Base-by-base conservation (phyloP, 352 stramenopile genomes). In the Aphanomyces cochlioides region DNA sequence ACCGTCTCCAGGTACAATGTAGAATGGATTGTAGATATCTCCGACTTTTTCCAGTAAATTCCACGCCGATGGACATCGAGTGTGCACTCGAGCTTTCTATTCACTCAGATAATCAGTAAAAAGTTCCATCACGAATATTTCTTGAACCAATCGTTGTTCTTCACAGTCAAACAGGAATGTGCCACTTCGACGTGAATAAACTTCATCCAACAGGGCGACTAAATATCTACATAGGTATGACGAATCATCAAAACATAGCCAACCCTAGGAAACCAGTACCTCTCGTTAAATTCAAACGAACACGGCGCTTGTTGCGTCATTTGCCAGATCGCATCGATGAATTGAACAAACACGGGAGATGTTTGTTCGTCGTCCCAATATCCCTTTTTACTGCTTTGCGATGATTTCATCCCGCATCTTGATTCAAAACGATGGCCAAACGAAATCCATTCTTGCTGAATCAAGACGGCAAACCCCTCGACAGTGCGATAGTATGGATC, bases 371-470 rank as follows among this genome's bases (percentile, higher is more conserved):
- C 96, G 67, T 98, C 95, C 80, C 86, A 93, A 59, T 98, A 97
- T 63, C 50, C 45, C 37, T 64, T 65, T 50, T 71, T 50, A 57
- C 54, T 54, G 28, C 28, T 28, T 28, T 28, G 28, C 38, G 77
- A 77, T 39, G 80, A 79, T 10, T 85, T 80, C 73, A 93, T 78
- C 7, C 90, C 89, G 72, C 79, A 90, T 40, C 98, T 87, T 4
- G 93, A 84, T 48, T 98, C 93, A 65, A 99, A 99, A 43, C 98
- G 96, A 81, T 99, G 97, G 7, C 98, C 98, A 79, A 99, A 99
- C 5, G 89, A 89, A 75, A 97, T 96, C 92, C 98, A 99, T 66
- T 99, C 97, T 73, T 99, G 98, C 80, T 99, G 96, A 17, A 99
- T 87, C 13, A 99, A 78, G 8, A 98, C 85, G 65, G 95, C 89